Evolutionary conservation across 345 rosid genomes (phyloP), one percentile per base, ranked within the genome.

Genomic region (Eucalyptus melliodora): DNA sequence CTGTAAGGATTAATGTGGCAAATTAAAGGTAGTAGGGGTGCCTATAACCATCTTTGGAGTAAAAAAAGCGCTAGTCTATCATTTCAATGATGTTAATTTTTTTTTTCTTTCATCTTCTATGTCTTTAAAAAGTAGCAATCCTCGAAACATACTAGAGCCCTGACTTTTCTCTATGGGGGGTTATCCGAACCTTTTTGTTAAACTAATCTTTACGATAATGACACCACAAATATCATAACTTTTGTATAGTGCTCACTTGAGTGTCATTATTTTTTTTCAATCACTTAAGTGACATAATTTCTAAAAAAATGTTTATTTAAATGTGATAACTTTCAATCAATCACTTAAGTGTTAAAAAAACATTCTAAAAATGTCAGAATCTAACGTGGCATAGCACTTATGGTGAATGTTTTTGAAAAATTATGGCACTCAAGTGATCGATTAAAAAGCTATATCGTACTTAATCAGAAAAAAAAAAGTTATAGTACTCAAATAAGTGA

Each of bases 351-450:
- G 13, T 9, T 4, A 9, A 21, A 19, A 53, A 53, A 21, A 55
- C 21, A 55, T 0, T 55, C 26, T 23, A 56, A 21, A 56, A 56
- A 56, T 9, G 12, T 23, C 0, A 0, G 30, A 24, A 56, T 56
- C 13, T 56, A 5, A 56, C 0, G 0, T 24, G 30, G 60, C 0
- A 56, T 56, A 56, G 11, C 13, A 24, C 3, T 9, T 9, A 5
- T 56, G 13, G 5, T 24, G 13, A 56, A 56, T 56, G 13, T 56
- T 56, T 0, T 56, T 24, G 13, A 56, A 56, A 56, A 56, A 24
- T 56, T 56, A 56, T 24, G 14, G 1, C 30, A 56, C 13, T 56
- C 12, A 10, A 24, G 6, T 24, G 0, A 24, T 56, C 3, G 13
- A 56, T 56, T 56, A 9, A 56, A 24, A 56, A 56, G 6, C 4